Conservation (phyloP, 495 filamentous ascomycete genomes). For the Xylaria nigripes region DNA sequence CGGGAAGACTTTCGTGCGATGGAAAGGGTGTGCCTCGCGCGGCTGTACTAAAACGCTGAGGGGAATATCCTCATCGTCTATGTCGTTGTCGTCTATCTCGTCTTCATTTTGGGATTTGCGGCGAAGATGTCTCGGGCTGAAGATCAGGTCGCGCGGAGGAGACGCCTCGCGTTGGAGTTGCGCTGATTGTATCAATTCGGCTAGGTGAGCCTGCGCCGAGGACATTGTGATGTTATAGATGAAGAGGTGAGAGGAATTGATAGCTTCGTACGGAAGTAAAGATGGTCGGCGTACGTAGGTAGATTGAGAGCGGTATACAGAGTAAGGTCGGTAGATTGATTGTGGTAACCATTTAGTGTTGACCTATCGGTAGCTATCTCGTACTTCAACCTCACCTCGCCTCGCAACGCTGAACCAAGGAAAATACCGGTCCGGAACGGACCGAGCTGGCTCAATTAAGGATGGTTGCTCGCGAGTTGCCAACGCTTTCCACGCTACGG, state of each 20-base stretch:
- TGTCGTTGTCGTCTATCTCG: constrained; percentile 24
- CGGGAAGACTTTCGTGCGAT: constrained; percentile 47
- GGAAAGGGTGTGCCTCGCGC: constrained; percentile 18
- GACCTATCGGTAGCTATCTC: too few relatives aligned
- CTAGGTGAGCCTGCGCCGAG: constrained; percentile 51
- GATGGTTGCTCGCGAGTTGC: neutral
- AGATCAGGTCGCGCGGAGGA: neutral
- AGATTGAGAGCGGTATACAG: too few relatives aligned
- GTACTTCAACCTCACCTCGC: too few relatives aligned
- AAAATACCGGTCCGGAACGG: neutral
- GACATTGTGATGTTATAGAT: constrained; percentile 3
- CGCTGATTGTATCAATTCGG: constrained; percentile 70
- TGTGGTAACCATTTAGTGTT: too few relatives aligned
- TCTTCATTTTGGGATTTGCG: constrained; percentile 20
- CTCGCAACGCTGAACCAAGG: neutral
- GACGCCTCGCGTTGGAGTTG: constrained; percentile 49
- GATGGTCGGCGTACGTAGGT: too few relatives aligned
- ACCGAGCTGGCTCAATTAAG: neutral
- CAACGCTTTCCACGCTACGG: neutral
- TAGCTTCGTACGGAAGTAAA: too few relatives aligned
- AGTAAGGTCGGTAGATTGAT: too few relatives aligned
- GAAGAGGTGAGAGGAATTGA: neutral
- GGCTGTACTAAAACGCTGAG: constrained; percentile 46
- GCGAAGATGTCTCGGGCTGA: constrained; percentile 9
- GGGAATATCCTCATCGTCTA: constrained; percentile 41